Evolutionary conservation across 2,329 filamentous ascomycete genomes (phyloP).

Genomic region (Fusarium sp.): DNA sequence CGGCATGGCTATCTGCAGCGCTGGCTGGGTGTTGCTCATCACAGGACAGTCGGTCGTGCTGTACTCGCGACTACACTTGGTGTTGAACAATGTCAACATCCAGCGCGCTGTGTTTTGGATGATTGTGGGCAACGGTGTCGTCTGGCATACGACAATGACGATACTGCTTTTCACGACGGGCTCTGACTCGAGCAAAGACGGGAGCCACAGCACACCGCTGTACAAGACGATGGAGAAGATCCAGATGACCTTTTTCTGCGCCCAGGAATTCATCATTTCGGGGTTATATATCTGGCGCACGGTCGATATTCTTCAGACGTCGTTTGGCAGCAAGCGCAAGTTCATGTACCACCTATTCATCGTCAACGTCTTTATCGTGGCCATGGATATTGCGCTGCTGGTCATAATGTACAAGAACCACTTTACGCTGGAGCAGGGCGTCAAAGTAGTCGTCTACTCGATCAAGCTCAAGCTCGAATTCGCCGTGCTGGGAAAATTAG

Average conservation of each 20-base stretch:
- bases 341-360: constrained; percentile 33
- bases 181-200: not conserved
- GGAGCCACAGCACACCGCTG: not conserved
- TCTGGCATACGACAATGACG: constrained; percentile 27
- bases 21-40: constrained; percentile 24
- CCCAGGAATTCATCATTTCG: constrained; percentile 27
- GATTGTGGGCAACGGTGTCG: constrained; percentile 24
- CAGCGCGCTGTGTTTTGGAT: constrained; percentile 27
- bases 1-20: constrained; percentile 14
- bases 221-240: constrained; percentile 25
- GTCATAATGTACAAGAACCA: constrained; percentile 26
- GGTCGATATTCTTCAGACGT: constrained; percentile 25
- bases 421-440: constrained; percentile 21
- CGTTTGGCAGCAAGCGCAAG: constrained; percentile 23
- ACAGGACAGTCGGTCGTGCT: constrained; percentile 27
- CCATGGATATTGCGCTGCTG: constrained; percentile 36
- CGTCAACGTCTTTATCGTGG: constrained; percentile 35
- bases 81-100: not conserved
- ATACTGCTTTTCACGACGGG: constrained; percentile 14
- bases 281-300: constrained; percentile 21
- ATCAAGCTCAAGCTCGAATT: constrained; percentile 57
- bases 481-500: constrained; percentile 54
- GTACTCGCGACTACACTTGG: constrained; percentile 15
- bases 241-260: constrained; percentile 27
- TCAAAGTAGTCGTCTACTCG: constrained; percentile 32